Evolutionary conservation across 768 basidiomycete species (phyloP), one percentile per base, ranked within the genome.

Genomic region (Mycena metata): DNA sequence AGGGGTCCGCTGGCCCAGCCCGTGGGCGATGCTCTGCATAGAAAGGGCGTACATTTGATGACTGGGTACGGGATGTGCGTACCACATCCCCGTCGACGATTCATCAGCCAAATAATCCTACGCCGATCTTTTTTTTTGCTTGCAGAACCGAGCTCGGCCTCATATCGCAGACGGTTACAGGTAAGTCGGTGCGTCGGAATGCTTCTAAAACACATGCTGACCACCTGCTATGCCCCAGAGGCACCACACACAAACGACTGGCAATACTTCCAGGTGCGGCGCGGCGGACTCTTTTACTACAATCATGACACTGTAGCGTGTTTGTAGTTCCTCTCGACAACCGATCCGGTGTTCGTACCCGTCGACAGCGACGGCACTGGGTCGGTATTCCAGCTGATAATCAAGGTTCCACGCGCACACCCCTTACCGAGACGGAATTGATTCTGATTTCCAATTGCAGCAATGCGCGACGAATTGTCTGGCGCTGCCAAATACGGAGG

Each of bases 351-450:
- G 47, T 49, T 50, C 2, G 24, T 61, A 8, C 60, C 60, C 11
- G 26, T 61, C 46, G 49, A 60, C 33, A 47, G 46, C 16, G 59
- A 60, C n/a, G 39, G 30, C 46, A 26, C 46, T n/a, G 59, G 59
- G 13, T 42, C 30, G 39, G 26, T 61, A 42, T 61, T 61, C 49
- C 60, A 61, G 23, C 60, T 61, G 36, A 61, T 61, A 41, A 17
- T 61, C 23, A 61, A 51, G 60, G 60, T 61, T 19, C 36, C 24
- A 15, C 35, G 9, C 24, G 30, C 26, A 15, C 50, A 52, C 5
- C 36, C 36, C 30, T 52, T 30, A 52, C 51, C 19, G 49, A 50
- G 49, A 50, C 49, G 49, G 21, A 50, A 50, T 50, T 50, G 10
- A 45, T 19, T 45, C 26, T 50, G 49, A 33, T 47, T n/a, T 12